phyloP scores from a whole-genome alignment of 202 grass and related monocot genomes.

The Zizania palustris region DNA sequence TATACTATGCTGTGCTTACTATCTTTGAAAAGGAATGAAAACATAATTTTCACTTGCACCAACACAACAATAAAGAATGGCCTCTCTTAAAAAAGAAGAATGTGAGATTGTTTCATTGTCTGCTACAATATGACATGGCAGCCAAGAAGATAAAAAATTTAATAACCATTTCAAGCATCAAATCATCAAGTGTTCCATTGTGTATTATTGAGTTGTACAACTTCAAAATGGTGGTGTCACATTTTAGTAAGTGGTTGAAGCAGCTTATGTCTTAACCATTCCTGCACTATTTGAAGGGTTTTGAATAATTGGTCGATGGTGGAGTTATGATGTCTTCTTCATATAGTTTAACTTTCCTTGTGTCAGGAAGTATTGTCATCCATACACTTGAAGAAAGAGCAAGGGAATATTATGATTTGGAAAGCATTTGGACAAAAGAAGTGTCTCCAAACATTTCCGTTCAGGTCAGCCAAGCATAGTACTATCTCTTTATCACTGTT shows the following conservation, averaged over 20 bases:
- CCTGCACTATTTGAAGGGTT: conserved; percentile 3
- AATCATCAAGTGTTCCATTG: conserved; percentile 3
- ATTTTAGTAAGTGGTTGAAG: not conserved
- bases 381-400: conserved; percentile 97
- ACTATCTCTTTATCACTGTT: conserved; percentile 13
- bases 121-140: not conserved
- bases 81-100: not conserved
- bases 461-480: conserved; percentile 48
- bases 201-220: conserved; percentile 17
- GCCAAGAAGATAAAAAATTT: not conserved
- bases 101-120: not conserved
- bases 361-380: conserved; percentile 80
- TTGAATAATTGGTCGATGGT: not conserved
- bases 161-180: conserved; percentile 5
- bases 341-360: not conserved
- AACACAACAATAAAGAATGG: not conserved
- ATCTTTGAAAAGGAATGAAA: not conserved
- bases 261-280: not conserved
- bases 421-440: conserved; percentile 84
- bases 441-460: conserved; percentile 56
- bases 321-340: not conserved
- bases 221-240: not conserved
- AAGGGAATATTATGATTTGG: conserved; percentile 94
- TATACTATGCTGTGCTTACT: not conserved
- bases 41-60: not conserved